Conservation (phyloP, 257 asterid genomes). For the Solanum arcanum region DNA sequence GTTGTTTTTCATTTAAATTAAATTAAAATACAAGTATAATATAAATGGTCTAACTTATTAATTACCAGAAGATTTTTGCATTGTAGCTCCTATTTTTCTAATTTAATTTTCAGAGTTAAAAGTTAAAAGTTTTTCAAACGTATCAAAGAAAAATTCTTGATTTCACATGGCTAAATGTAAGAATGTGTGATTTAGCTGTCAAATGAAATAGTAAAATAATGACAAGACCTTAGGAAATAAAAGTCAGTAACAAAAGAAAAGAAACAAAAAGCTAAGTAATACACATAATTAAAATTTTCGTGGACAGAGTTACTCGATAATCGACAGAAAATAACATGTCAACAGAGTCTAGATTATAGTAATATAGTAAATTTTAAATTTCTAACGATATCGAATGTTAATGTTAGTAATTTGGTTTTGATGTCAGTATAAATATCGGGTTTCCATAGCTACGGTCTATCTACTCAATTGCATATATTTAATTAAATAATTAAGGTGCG, state of each 20-base stretch:
- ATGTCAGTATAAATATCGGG: background rate
- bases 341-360: background rate
- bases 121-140: background rate
- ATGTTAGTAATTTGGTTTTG: background rate
- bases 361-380: background rate
- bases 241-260: background rate
- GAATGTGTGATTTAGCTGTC: background rate
- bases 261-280: background rate
- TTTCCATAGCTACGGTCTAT: background rate
- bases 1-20: no score
- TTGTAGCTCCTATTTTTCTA: background rate
- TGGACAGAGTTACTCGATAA: background rate
- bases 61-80: background rate
- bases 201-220: background rate
- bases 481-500: background rate
- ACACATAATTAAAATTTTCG: no score
- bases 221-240: background rate
- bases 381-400: no score
- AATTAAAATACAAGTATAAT: no score
- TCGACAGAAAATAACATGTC: background rate
- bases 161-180: background rate
- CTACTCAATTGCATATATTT: accelerated
- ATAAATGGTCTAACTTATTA: background rate
- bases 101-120: background rate
- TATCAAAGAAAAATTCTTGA: background rate